Evolutionary conservation across 768 basidiomycete genomes (phyloP), one percentile per base, ranked within the genome.

Genomic region (Kwoniella shandongensis): DNA sequence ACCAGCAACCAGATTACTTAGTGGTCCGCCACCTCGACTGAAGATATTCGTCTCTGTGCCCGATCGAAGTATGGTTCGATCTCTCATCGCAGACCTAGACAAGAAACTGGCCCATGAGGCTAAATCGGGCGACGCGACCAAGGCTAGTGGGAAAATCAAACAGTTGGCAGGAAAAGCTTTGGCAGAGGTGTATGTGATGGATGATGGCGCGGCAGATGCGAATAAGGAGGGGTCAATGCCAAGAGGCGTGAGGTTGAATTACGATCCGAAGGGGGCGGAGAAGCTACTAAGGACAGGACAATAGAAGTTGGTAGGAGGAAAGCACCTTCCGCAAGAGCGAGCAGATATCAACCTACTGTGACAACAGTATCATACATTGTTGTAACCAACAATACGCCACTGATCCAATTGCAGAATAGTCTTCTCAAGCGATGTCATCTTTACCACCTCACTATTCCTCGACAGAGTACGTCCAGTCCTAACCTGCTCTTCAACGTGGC

Each of bases 1-100:
- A 40, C 25, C 39, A 42, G 40, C 46, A 2, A 49, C 54, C 0
- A 15, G 45, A 35, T 39, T 48, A 32, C 29, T 54, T 11, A 15
- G 11, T n/a, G 42, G 25, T 29, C 26, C 27, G n/a, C 20, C 47
- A 4, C 47, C 29, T 17, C 20, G 22, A 6, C 25, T 56, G 18
- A 48, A 48, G 20, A 30, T 56, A 36, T 56, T 49, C 41, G 27
- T 56, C 8, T 39, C 54, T 1, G 20, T 56, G 15, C 15, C 54
- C 0, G 25, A 48, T 25, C 30, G 32, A 4, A 18, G 26, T n/a
- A 29, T 2, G 39, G n/a, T 7, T 41, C 26, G 54, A 56, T n/a
- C 25, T 4, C 48, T 12, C 54, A 50, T 27, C 32, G 15, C 11
- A 0, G 54, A 56, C 29, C 39, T 56, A 4, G 29, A 56, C 22